Percentiles rank a stretch among this genome's conserved stretches.
Evolutionary conservation across 2,329 filamentous ascomycete species (phyloP).

Genomic region (Dryadomyces quercus-mongolicae): DNA sequence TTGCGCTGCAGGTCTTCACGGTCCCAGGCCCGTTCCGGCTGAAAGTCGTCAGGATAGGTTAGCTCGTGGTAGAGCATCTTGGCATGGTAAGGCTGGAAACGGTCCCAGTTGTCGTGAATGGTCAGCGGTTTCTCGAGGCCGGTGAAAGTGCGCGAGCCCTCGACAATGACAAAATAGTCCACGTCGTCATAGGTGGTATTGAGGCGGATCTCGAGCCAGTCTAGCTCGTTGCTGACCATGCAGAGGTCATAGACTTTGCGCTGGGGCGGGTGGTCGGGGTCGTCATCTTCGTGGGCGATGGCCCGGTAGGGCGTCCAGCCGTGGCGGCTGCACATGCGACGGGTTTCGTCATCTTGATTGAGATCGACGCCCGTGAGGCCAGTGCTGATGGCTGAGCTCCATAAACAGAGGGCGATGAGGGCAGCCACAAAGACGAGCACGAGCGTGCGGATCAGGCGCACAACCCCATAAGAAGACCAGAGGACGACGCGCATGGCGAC

Average conservation of each 20-base stretch:
- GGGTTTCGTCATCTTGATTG: background rate
- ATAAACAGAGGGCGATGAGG: background rate
- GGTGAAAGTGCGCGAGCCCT: conserved; percentile 46
- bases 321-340: conserved; percentile 22
- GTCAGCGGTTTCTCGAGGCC: conserved; percentile 40
- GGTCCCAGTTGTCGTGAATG: conserved; percentile 37
- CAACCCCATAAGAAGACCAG: background rate
- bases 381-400: background rate
- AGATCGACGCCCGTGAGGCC: background rate
- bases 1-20: conserved; percentile 39
- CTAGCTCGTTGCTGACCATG: conserved; percentile 50
- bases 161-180: conserved; percentile 54
- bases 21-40: conserved; percentile 30
- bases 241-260: conserved; percentile 50
- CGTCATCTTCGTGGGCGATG: background rate
- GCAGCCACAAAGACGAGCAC: background rate
- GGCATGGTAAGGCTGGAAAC: conserved; percentile 38
- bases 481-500: background rate
- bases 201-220: conserved; percentile 53
- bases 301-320: conserved; percentile 23
- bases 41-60: conserved; percentile 28
- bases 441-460: background rate
- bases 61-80: conserved; percentile 51
- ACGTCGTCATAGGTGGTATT: conserved; percentile 44
- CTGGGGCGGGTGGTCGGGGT: conserved; percentile 1